Evolutionary conservation across 192 early-diverging fungal species (phyloP), one percentile per base, ranked within the genome.

Genomic region (Podila minutissima): DNA sequence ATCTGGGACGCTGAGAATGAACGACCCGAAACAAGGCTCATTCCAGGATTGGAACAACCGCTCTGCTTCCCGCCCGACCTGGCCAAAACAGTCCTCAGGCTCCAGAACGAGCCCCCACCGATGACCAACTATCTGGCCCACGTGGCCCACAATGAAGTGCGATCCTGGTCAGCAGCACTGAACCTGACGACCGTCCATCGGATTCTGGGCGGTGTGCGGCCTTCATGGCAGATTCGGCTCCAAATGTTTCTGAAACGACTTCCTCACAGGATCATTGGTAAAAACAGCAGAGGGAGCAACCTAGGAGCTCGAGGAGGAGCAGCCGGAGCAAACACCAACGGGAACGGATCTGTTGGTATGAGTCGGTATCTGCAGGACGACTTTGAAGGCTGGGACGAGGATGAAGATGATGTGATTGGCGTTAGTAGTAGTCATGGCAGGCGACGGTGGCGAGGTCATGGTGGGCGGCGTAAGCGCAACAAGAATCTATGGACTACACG

Each of bases 101-200:
- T 75, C 49, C n/a, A 61, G 11, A 63, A 60, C n/a, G 74, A 75
- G 35, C 74, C 74, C 15, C 50, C 38, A 17, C 74, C 74, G 4
- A 75, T 64, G 66, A 38, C 58, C 74, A 75, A 75, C 41, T 75
- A 75, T 37, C 59, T 75, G 4, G 61, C 74, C 19, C 68, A 75
- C 55, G 74, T 75, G 10, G 68, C 74, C 37, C 66, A 75, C 20
- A 75, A 66, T 3, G 74, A 75, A 20, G 66, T 75, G 13, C 66
- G 74, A 7, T 69, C 66, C 15, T 75, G 74, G 74, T 67, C 74
- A 29, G 74, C 74, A 13, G 74, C 74, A 35, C 64, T 66, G 13
- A 75, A 75, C 48, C 64, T 75, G 74, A 75, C 65, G 7, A 60
- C 67, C 0, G 74, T 75, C 51, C 74, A 75, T 24, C 60, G 63